Evolutionary conservation across 106 monocot genomes (phyloP).

Genomic region (Dendrobium chrysotoxum): DNA sequence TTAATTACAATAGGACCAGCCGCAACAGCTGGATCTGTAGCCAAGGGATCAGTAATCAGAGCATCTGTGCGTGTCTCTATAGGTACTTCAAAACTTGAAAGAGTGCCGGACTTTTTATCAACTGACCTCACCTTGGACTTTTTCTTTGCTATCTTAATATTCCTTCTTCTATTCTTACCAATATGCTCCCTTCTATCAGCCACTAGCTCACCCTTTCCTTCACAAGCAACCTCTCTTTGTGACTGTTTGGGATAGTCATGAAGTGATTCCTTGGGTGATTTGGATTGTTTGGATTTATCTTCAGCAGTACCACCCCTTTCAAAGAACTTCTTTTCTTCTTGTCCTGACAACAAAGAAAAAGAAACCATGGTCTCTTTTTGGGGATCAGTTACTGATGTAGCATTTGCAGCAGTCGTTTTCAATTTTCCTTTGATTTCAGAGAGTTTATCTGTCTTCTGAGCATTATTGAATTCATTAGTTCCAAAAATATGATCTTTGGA

Average conservation of each 20-base stretch:
- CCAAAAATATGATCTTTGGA: too few species aligned
- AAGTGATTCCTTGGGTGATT: not conserved
- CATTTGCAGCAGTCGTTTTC: too few species aligned
- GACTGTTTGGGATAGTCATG: not conserved
- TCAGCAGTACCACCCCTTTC: not conserved
- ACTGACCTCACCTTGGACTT: not conserved
- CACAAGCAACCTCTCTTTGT: not conserved
- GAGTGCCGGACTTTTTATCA: not conserved
- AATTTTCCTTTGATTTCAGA: too few species aligned
- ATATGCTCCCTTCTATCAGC: not conserved
- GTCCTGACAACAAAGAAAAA: too few species aligned
- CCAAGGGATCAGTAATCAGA: not conserved
- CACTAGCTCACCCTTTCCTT: too few species aligned
- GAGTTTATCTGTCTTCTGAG: too few species aligned
- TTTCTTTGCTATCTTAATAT: not conserved
- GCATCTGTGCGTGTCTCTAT: not conserved
- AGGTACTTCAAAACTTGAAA: not conserved
- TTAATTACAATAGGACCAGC: not conserved
- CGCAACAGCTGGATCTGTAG: not conserved
- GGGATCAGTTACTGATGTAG: too few species aligned
- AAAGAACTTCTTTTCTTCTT: not conserved
- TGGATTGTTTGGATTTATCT: not conserved
- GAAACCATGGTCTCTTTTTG: too few species aligned
- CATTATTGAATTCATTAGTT: too few species aligned
- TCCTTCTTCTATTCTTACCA: not conserved